A percentile compares a stretch with the other conserved stretches of the same genome.
phyloP scores from a whole-genome alignment of 176 grass and related monocot species.

The Aegilops sharonensis region DNA sequence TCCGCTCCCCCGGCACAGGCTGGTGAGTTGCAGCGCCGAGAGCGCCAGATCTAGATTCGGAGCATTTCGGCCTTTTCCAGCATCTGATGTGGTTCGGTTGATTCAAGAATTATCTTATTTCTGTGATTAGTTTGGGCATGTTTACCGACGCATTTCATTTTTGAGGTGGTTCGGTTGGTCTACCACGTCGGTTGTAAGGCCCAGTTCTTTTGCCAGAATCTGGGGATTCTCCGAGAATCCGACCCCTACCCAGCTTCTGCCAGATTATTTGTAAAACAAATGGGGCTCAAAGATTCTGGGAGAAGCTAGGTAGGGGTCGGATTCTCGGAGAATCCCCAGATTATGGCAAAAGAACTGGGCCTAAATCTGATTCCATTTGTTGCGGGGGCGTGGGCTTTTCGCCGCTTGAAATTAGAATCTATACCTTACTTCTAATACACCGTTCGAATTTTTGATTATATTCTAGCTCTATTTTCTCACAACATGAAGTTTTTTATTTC shows the following conservation, averaged over 20 bases:
- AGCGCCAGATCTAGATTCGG: slow-evolving; percentile 23
- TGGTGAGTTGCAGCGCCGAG: slow-evolving; percentile 37
- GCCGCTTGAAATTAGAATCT: slow-evolving; percentile 19
- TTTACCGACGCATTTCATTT: not conserved
- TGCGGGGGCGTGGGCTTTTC: slow-evolving; percentile 11
- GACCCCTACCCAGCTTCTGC: no score
- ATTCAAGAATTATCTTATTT: not conserved
- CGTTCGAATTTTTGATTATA: not conserved
- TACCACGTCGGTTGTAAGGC: not conserved
- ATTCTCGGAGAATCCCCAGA: no score
- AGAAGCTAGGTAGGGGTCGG: no score
- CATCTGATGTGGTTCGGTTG: not conserved
- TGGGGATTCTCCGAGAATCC: no score
- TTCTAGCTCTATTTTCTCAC: slow-evolving; percentile 10
- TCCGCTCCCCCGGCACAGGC: slow-evolving; percentile 61
- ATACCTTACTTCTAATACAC: not conserved
- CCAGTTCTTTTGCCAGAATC: no score
- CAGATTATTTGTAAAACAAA: no score
- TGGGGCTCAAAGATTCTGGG: no score
- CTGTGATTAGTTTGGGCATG: slow-evolving; percentile 3
- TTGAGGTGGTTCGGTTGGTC: no score
- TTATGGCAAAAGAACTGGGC: no score
- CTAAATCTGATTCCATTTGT: not conserved
- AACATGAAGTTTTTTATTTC: not conserved
- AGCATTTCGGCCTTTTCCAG: not conserved